Conservation (phyloP, 768 basidiomycete genomes). For the Mycena maculata region DNA sequence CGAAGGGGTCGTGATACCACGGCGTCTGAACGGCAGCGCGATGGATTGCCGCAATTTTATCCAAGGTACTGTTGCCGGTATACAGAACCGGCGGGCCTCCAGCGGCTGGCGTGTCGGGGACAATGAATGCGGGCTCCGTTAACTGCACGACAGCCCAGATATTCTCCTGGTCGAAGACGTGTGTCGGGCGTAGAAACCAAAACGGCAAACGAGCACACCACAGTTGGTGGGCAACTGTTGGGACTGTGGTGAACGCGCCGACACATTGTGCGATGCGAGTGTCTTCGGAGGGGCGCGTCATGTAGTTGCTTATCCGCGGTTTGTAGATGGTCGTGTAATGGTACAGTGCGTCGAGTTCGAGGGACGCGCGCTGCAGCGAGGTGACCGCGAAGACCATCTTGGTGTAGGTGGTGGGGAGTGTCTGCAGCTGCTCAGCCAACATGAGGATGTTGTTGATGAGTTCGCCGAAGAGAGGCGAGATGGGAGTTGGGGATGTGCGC, state of each 20-base stretch:
- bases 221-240: not conserved
- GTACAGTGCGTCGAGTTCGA: not conserved
- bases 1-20: not conserved
- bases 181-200: not conserved
- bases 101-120: not conserved
- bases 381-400: not conserved
- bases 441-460: not conserved
- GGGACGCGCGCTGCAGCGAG: not conserved
- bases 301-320: not conserved
- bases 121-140: not conserved
- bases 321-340: not conserved
- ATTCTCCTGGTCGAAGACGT: not conserved
- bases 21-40: not conserved
- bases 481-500: not conserved
- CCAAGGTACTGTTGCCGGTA: not conserved
- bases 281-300: not conserved
- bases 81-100: not conserved
- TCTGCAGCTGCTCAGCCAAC: not conserved
- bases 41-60: not conserved
- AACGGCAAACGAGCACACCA: not conserved
- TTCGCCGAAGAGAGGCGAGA: not conserved
- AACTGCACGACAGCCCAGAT: not conserved
- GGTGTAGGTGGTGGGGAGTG: not conserved
- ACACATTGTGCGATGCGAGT: not conserved
- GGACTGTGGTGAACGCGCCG: not conserved